A percentile compares a stretch with the other conserved stretches of the same genome.
Evolutionary conservation across 345 rosid genomes (phyloP).

Genomic region (Gossypium sturtianum): DNA sequence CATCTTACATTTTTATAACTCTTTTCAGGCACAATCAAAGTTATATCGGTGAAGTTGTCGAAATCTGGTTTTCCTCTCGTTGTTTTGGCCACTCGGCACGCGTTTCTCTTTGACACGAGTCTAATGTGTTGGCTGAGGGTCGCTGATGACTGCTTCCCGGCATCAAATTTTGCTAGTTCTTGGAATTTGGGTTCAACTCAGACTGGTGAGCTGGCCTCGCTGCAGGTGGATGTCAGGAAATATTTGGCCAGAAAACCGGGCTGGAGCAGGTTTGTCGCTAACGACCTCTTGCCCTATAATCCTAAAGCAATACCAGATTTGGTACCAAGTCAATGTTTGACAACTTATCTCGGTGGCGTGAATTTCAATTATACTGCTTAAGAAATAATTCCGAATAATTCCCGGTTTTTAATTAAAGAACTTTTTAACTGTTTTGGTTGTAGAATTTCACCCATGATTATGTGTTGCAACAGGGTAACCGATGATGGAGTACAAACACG

Average conservation of each 20-base stretch:
- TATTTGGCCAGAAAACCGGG: constrained; percentile 96
- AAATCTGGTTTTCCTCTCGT: constrained; percentile 94
- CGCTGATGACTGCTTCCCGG: constrained; percentile 98
- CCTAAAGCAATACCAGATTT: neutral
- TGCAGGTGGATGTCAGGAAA: constrained; percentile 93
- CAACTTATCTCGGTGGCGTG: neutral
- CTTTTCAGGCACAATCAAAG: constrained; percentile 70
- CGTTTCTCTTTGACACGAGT: constrained; percentile 80
- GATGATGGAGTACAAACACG: constrained; percentile 97
- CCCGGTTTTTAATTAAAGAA: neutral
- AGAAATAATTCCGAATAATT: neutral
- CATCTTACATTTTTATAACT: neutral
- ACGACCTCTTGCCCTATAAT: neutral
- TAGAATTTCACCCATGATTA: neutral
- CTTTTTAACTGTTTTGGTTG: neutral
- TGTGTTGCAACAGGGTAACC: constrained; percentile 52
- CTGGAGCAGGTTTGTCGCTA: constrained; percentile 77
- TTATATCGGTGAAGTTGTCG: constrained; percentile 86
- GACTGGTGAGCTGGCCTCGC: constrained; percentile 89
- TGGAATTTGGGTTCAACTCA: constrained; percentile 84
- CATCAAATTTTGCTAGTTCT: constrained; percentile 90
- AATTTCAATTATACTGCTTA: neutral
- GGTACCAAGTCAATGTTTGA: neutral
- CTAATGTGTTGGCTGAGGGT: constrained; percentile 98
- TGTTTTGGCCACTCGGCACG: constrained; percentile 91